A percentile compares a stretch with the other conserved stretches of the same genome.
These are phyloP conservation scores for Nicotiana paniculata DNA, from an alignment of 257 asterid species.

Conservation along the genomic window DNA sequence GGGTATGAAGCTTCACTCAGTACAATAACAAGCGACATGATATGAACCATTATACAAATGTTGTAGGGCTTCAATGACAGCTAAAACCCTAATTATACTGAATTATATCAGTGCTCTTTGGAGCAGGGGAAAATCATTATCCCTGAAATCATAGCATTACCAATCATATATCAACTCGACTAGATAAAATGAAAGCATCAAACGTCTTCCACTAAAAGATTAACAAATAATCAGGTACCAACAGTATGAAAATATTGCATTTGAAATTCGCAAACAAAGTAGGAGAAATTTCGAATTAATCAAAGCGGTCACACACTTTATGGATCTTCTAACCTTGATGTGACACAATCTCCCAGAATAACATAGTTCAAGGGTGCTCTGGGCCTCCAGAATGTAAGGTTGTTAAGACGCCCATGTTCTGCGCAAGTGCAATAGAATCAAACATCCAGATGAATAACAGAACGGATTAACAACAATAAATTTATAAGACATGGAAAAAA, in stretches of 20 bases:
- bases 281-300: not conserved
- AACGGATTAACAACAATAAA: not conserved
- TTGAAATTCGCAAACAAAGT: not conserved
- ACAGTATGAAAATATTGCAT: not conserved
- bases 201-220: not conserved
- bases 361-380: slow-evolving; percentile 95
- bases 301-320: slow-evolving; percentile 5
- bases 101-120: not conserved
- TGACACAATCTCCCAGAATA: slow-evolving; percentile 89
- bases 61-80: not conserved
- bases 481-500: slow-evolving; percentile 9
- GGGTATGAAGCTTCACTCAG: not conserved
- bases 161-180: not conserved
- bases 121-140: not conserved
- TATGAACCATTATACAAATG: not conserved
- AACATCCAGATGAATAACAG: not conserved
- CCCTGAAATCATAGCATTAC: not conserved
- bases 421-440: slow-evolving; percentile 26
- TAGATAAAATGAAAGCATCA: not conserved
- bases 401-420: slow-evolving; percentile 76
- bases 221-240: not conserved
- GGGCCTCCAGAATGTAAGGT: slow-evolving; percentile 98
- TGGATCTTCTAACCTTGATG: slow-evolving; percentile 64
- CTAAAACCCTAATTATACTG: not conserved
- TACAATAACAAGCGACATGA: not conserved